Evolutionary conservation across 164 flowering plant genomes (phyloP), one percentile per base, ranked within the genome.

Genomic region (Brasenia schreberi): DNA sequence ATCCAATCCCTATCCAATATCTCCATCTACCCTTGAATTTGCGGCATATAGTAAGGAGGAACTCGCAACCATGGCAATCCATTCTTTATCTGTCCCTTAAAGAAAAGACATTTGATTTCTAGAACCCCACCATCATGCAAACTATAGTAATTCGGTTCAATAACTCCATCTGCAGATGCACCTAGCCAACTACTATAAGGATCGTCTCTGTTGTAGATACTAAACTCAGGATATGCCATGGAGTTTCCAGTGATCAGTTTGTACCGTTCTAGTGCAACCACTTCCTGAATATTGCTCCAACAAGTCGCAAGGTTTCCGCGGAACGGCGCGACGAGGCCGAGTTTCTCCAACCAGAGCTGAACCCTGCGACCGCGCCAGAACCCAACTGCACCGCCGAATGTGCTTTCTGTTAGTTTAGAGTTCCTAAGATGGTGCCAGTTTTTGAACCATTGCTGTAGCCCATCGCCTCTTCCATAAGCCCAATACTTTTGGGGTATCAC

Each of bases 1-100:
- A 85, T 80, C 91, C 56, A 49, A 67, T 88, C 82, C 49, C 70
- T 76, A 63, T 86, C 87, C 72, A 82, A 44, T 52, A 88, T 85
- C 59, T 88, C 91, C 95, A 88, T 77, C 64, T 83, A 70, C 19
- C 91, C 91, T 44, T 86, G 95, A 64, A 85, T 89, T 70, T 86
- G 91, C 5, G 95, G 95, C 65, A 88, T 77, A 71, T 49, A 82
- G 58, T 84, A 66, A 60, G 76, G 70, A 19, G 89, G 94, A 5
- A 88, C 53, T 18, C 84, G 76, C 19, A 69, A 64, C 84, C 87
- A 86, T 6, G 95, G 95, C 18, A 18, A 64, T 60, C 80, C 79
- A n/a, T 7, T 74, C n/a, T 42, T 65, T 77, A 63, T 71, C 69
- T 86, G 79, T 17, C 84, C 87, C 61, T 71, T 10, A 59, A 78